These are phyloP conservation scores for Oenanthe javanica DNA, from an alignment of 140 eudicot species.

Conservation along the genomic window DNA sequence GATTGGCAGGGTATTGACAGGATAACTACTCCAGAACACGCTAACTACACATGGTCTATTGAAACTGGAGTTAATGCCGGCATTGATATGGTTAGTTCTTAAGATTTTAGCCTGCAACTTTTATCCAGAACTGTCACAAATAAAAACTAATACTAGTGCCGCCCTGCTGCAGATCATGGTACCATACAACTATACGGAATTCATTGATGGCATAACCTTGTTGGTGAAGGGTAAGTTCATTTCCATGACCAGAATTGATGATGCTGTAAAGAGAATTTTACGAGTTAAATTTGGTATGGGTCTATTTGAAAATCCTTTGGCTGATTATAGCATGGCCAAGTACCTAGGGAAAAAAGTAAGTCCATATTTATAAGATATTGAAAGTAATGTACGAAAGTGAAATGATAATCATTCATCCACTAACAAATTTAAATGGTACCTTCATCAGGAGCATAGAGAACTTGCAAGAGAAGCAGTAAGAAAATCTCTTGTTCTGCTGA, in stretches of 20 bases:
- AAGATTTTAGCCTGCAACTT: neutral
- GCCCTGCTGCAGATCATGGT: slow-evolving; percentile 50
- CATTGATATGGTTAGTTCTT: slow-evolving; percentile 61
- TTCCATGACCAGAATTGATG: slow-evolving; percentile 63
- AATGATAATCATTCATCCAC: neutral
- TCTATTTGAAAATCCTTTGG: slow-evolving; percentile 63
- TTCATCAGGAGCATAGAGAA: slow-evolving; percentile 60
- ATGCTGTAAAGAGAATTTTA: slow-evolving; percentile 64
- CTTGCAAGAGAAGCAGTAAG: slow-evolving; percentile 90
- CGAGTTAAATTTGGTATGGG: slow-evolving; percentile 58
- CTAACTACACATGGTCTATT: slow-evolving; percentile 63
- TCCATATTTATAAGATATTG: neutral
- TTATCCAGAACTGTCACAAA: neutral
- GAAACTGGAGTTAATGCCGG: slow-evolving; percentile 57
- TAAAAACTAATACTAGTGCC: neutral
- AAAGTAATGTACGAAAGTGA: neutral
- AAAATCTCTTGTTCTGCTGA: slow-evolving; percentile 67
- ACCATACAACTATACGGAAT: slow-evolving; percentile 65
- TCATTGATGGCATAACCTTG: slow-evolving; percentile 40
- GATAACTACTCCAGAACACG: slow-evolving; percentile 60
- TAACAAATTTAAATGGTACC: neutral
- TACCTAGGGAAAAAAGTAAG: slow-evolving; percentile 63
- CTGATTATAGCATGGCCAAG: slow-evolving; percentile 56
- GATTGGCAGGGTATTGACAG: slow-evolving; percentile 78
- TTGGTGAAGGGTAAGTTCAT: slow-evolving; percentile 42